These are phyloP conservation scores for Russula sp. DNA, from an alignment of 768 basidiomycete genomes.

Conservation along the genomic window DNA sequence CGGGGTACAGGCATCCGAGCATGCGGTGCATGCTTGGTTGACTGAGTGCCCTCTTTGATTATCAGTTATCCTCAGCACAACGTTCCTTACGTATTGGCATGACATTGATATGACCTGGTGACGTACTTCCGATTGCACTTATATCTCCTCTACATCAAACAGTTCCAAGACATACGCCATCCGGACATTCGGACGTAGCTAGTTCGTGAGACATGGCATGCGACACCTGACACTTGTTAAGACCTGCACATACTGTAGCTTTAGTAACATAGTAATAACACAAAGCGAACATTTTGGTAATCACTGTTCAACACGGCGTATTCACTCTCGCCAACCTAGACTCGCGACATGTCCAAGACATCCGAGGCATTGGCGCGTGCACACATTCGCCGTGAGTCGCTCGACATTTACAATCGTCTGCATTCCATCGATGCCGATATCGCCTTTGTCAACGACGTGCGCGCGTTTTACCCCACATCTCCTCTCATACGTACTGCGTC, in stretches of 20 bases:
- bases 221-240: background rate
- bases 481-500: conserved; percentile 48
- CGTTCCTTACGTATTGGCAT: background rate
- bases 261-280: background rate
- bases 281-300: background rate
- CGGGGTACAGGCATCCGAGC: conserved; percentile 16
- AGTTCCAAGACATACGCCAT: background rate
- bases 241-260: background rate
- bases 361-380: conserved; percentile 30
- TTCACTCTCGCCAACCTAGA: too few relatives aligned
- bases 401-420: conserved; percentile 79
- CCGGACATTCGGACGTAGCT: background rate
- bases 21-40: conserved; percentile 20
- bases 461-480: conserved; percentile 39
- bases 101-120: background rate
- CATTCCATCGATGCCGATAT: conserved; percentile 81
- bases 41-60: conserved; percentile 8
- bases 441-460: conserved; percentile 54
- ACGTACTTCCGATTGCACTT: background rate
- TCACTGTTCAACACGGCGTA: too few relatives aligned
- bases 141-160: background rate
- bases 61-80: background rate
- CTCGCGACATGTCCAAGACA: background rate
- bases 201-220: background rate
- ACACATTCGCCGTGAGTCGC: conserved; percentile 56